phyloP scores from a whole-genome alignment of 768 basidiomycete species.

The Lactarius deliciosus region DNA sequence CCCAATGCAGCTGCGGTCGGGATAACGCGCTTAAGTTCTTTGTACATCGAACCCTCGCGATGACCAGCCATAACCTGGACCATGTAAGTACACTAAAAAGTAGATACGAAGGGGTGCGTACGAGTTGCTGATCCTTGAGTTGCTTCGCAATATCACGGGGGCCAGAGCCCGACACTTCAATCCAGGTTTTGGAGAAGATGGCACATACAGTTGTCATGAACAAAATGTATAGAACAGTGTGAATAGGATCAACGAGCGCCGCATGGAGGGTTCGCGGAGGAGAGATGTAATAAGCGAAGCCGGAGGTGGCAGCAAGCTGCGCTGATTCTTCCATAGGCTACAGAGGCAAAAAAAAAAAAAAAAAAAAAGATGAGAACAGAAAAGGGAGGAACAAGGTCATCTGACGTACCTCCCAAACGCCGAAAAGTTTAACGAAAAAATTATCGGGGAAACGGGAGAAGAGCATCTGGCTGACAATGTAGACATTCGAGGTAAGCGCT shows the following conservation, averaged over 20 bases:
- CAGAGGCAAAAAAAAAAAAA: neutral
- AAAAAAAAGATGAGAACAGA: neutral
- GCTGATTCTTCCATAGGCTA: slow-evolving; percentile 93
- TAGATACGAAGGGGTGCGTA: slow-evolving; percentile 33
- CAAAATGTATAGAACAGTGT: slow-evolving; percentile 84
- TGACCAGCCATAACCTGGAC: slow-evolving; percentile 74
- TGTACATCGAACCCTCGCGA: slow-evolving; percentile 98
- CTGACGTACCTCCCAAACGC: slow-evolving; percentile 91
- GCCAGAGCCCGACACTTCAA: slow-evolving; percentile 95
- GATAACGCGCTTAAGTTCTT: slow-evolving; percentile 96
- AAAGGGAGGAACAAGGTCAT: neutral
- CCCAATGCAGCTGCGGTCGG: slow-evolving; percentile 98
- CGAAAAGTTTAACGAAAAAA: slow-evolving; percentile 84
- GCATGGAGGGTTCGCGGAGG: slow-evolving; percentile 92
- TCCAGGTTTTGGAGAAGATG: slow-evolving; percentile 99
- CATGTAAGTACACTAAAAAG: slow-evolving; percentile 2
- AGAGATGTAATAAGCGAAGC: slow-evolving; percentile 97
- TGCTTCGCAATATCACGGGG: slow-evolving; percentile 97
- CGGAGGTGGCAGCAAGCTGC: slow-evolving; percentile 86
- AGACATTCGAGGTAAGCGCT: slow-evolving; percentile 90
- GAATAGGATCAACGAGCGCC: slow-evolving; percentile 89
- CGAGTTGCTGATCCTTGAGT: slow-evolving; percentile 98
- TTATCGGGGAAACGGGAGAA: slow-evolving; percentile 88
- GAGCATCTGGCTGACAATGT: slow-evolving; percentile 96
- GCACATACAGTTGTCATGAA: slow-evolving; percentile 96